These are phyloP conservation scores for Hapsidospora chrysogenum DNA, from an alignment of 495 filamentous ascomycete species.

Conservation along the genomic window DNA sequence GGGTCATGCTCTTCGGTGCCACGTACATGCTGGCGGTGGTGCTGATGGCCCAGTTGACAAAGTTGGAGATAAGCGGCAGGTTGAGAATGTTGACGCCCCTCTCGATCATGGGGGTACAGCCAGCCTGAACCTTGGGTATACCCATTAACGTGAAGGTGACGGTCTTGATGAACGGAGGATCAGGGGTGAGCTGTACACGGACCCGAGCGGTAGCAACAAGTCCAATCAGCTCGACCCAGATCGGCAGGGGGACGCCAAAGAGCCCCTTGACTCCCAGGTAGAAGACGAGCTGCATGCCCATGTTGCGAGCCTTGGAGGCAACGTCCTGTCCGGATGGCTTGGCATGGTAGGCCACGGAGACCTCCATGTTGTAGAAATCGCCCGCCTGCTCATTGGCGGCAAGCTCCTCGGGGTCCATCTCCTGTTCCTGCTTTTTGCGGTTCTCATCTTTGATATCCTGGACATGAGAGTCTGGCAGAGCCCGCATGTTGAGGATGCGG, in stretches of 20 bases:
- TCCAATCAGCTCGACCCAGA: conserved; percentile 60
- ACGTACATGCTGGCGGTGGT: conserved; percentile 81
- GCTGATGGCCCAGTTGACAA: conserved; percentile 90
- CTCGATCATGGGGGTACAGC: conserved; percentile 83
- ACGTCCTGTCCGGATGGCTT: conserved; percentile 49
- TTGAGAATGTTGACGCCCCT: conserved; percentile 84
- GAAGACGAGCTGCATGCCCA: conserved; percentile 90
- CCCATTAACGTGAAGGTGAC: conserved; percentile 91
- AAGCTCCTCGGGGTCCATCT: conserved; percentile 72
- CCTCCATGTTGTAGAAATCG: conserved; percentile 87
- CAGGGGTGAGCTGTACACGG: conserved; percentile 68
- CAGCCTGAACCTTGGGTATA: conserved; percentile 70
- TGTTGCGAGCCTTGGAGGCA: conserved; percentile 72
- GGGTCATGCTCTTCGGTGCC: conserved; percentile 86
- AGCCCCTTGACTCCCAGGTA: conserved; percentile 74
- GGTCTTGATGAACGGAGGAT: conserved; percentile 81
- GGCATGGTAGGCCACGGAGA: conserved; percentile 86
- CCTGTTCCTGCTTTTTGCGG: conserved; percentile 59
- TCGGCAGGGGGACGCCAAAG: conserved; percentile 63
- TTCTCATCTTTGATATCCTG: conserved; percentile 62
- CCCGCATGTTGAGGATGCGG: conserved; percentile 75
- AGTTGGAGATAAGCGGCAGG: conserved; percentile 82
- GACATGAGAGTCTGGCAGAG: conserved; percentile 70
- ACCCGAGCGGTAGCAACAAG: conserved; percentile 76
- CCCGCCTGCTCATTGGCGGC: conserved; percentile 83